Conservation (phyloP, 306 rosid genomes). For the Acacia confusa region DNA sequence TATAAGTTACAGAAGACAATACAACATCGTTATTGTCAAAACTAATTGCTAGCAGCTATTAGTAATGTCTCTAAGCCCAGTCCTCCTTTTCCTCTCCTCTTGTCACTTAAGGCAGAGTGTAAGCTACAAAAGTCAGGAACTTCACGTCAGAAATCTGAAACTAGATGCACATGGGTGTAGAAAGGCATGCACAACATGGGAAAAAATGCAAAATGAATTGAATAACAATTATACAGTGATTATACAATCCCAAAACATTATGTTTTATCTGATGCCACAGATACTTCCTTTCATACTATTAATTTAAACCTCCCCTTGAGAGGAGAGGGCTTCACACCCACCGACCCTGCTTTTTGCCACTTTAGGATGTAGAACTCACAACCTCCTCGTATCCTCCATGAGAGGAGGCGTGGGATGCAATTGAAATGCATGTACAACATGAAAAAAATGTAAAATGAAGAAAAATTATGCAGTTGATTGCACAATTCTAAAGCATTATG, state of each 20-base stretch:
- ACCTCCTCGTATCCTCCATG: no score
- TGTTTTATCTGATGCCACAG: no score
- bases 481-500: background rate
- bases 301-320: no score
- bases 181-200: background rate
- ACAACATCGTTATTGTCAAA: constrained; percentile 10
- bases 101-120: constrained; percentile 53
- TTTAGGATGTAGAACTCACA: no score
- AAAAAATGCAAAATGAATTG: background rate
- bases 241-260: background rate
- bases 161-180: background rate
- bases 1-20: constrained; percentile 24
- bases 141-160: background rate
- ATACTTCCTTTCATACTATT: no score
- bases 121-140: constrained; percentile 48
- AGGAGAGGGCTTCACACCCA: no score
- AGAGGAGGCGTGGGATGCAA: no score
- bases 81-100: constrained; percentile 24
- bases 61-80: constrained; percentile 5
- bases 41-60: constrained; percentile 34
- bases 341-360: no score
- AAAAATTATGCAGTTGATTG: background rate
- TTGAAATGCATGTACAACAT: background rate
- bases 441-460: background rate
- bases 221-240: background rate